Evolutionary conservation across 805 yeast species (phyloP).

Genomic region (Groenewaldozyma salmanticensis): DNA sequence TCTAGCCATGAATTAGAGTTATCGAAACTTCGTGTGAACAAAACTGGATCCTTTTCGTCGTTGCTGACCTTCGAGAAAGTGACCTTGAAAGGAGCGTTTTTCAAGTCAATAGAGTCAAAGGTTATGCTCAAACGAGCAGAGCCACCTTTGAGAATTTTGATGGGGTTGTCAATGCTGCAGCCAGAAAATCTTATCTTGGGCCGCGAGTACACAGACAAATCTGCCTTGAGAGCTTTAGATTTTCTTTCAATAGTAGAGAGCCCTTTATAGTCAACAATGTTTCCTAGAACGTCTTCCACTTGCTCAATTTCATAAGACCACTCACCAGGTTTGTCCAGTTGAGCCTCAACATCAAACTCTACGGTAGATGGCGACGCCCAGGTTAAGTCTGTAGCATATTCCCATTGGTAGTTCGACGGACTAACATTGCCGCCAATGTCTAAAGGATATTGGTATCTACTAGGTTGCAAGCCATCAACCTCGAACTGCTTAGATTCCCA

Average conservation of each 20-base stretch:
- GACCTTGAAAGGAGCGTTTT: constrained; percentile 42
- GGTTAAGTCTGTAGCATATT: constrained; percentile 15
- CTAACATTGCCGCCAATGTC: constrained; percentile 15
- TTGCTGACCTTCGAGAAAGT: too few species aligned
- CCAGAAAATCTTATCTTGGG: constrained; percentile 39
- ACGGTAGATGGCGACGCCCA: constrained; percentile 32
- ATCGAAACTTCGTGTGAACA: background rate
- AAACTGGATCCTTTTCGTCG: too few species aligned
- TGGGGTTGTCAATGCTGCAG: constrained; percentile 25
- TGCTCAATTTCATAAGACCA: constrained; percentile 48
- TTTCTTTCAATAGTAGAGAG: constrained; percentile 15
- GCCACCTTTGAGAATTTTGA: constrained; percentile 22
- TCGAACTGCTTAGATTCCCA: constrained; percentile 33
- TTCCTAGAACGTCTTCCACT: constrained; percentile 61
- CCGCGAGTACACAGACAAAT: constrained; percentile 44
- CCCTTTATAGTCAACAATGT: constrained; percentile 30
- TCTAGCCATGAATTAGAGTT: constrained; percentile 12
- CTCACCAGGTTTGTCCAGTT: constrained; percentile 38
- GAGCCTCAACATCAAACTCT: constrained; percentile 35
- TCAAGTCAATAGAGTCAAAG: constrained; percentile 8
- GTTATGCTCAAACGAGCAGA: constrained; percentile 15
- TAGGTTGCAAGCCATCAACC: constrained; percentile 43
- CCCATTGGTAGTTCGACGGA: constrained; percentile 2
- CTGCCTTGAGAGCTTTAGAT: constrained; percentile 33
- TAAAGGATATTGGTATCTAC: constrained; percentile 29